phyloP scores from a whole-genome alignment of 2,329 filamentous ascomycete genomes.

The Diatrype stigma region DNA sequence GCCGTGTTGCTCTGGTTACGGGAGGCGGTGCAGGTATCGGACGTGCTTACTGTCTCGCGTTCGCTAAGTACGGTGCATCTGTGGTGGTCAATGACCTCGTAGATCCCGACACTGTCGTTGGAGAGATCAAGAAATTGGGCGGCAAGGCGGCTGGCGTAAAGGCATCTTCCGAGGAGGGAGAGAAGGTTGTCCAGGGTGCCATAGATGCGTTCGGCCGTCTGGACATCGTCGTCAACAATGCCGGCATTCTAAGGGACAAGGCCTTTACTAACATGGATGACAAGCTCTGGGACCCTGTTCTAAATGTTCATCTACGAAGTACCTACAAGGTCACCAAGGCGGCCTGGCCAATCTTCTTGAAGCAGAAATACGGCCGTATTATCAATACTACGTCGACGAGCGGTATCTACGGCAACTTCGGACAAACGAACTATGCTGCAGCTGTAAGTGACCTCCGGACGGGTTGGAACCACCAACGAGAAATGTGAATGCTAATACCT shows the following conservation, averaged over 20 bases:
- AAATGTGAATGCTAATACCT: slow-evolving; percentile 14
- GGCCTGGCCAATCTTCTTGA: slow-evolving; percentile 94
- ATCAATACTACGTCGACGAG: slow-evolving; percentile 96
- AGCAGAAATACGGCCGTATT: slow-evolving; percentile 97
- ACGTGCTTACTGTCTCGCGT: slow-evolving; percentile 82
- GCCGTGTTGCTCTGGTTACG: slow-evolving; percentile 81
- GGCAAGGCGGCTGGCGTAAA: slow-evolving; percentile 91
- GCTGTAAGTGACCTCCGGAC: slow-evolving; percentile 53
- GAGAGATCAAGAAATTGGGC: slow-evolving; percentile 85
- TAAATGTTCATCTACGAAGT: slow-evolving; percentile 88
- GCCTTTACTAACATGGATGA: slow-evolving; percentile 98
- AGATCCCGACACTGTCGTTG: slow-evolving; percentile 84
- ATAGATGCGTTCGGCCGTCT: slow-evolving; percentile 92
- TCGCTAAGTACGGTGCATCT: slow-evolving; percentile 77
- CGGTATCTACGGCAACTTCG: slow-evolving; percentile 98
- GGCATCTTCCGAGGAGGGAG: slow-evolving; percentile 88
- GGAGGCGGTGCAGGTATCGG: slow-evolving; percentile 89
- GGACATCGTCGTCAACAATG: slow-evolving; percentile 96
- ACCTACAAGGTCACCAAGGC: slow-evolving; percentile 98
- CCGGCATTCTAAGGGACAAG: slow-evolving; percentile 96
- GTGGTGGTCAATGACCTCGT: slow-evolving; percentile 95
- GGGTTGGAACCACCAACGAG: slow-evolving; percentile 3
- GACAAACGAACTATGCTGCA: slow-evolving; percentile 94
- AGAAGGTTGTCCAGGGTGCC: slow-evolving; percentile 83
- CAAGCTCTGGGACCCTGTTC: slow-evolving; percentile 83